These are phyloP conservation scores for Cercophora newfieldiana DNA, from an alignment of 495 filamentous ascomycete genomes.

Conservation along the genomic window DNA sequence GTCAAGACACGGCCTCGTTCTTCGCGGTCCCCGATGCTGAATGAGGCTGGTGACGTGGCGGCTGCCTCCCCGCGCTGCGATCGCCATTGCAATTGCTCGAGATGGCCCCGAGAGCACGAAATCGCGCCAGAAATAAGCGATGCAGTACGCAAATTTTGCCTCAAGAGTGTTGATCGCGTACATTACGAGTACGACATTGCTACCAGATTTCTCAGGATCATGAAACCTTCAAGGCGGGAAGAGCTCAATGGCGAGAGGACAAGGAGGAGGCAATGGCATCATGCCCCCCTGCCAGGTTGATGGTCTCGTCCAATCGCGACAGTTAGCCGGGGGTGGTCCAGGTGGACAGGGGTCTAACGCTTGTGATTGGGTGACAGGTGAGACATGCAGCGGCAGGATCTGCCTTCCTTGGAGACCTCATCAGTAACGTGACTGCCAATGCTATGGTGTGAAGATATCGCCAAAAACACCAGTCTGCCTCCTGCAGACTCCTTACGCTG, in stretches of 20 bases:
- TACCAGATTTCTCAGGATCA: background rate
- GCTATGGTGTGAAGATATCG: constrained; percentile 42
- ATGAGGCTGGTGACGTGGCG: constrained; percentile 38
- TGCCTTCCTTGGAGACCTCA: constrained; percentile 36
- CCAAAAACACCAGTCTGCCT: constrained; percentile 1
- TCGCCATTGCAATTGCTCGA: constrained; percentile 13
- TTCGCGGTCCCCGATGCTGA: constrained; percentile 14
- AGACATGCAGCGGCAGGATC: constrained; percentile 37
- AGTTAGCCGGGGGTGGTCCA: constrained; percentile 34
- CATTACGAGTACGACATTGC: constrained; percentile 5
- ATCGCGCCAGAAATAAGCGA: constrained; percentile 5
- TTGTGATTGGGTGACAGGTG: constrained; percentile 36
- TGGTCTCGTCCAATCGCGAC: constrained; percentile 41
- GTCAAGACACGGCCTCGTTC: no score
- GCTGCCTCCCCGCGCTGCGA: constrained; percentile 22
- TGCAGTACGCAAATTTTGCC: background rate
- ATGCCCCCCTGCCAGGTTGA: constrained; percentile 21
- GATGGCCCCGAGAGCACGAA: background rate
- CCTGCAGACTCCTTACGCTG: background rate
- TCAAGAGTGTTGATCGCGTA: background rate
- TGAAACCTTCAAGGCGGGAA: background rate
- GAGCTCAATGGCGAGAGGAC: constrained; percentile 2
- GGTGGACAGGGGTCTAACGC: constrained; percentile 36
- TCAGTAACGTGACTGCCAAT: constrained; percentile 41
- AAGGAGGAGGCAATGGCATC: constrained; percentile 27